Conservation (phyloP, 2,329 filamentous ascomycete species). For the Alternaria rosae region DNA sequence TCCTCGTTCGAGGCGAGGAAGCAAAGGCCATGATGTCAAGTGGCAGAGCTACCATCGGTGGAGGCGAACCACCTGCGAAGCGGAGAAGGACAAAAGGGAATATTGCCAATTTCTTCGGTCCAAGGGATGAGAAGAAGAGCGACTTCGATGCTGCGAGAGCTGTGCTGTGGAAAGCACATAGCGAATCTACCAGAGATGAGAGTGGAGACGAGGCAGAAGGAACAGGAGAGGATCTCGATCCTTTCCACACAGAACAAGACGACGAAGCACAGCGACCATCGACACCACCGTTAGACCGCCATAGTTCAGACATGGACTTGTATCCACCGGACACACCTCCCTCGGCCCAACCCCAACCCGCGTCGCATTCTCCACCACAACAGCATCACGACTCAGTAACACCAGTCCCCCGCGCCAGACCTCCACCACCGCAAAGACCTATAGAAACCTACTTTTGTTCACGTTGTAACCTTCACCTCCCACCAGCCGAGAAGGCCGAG, state of each 20-base stretch:
- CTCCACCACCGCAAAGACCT: conserved; percentile 28
- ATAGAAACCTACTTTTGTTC: conserved; percentile 62
- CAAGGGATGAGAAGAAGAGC: conserved; percentile 38
- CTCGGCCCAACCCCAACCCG: conserved; percentile 39
- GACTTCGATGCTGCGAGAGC: conserved; percentile 46
- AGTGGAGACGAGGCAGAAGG: conserved; percentile 28
- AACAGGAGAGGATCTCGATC: conserved; percentile 21
- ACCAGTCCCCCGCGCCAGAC: not conserved
- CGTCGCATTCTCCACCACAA: conserved; percentile 6
- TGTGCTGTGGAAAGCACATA: conserved; percentile 36
- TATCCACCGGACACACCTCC: conserved; percentile 36
- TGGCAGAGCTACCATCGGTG: conserved; percentile 12
- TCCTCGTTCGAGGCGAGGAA: conserved; percentile 74
- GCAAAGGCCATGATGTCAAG: conserved; percentile 56
- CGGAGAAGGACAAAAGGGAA: conserved; percentile 44
- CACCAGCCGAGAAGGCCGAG: conserved; percentile 68
- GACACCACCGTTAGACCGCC: conserved; percentile 18
- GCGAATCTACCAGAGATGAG: conserved; percentile 37
- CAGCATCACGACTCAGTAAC: conserved; percentile 11
- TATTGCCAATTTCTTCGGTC: conserved; percentile 48
- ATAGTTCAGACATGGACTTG: conserved; percentile 14
- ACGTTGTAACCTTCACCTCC: conserved; percentile 70
- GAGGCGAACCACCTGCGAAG: conserved; percentile 39
- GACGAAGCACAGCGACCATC: conserved; percentile 21
- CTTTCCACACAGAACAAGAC: conserved; percentile 13